Evolutionary conservation across 352 stramenopile species (phyloP).

Genomic region (Phytophthora pistaciae): DNA sequence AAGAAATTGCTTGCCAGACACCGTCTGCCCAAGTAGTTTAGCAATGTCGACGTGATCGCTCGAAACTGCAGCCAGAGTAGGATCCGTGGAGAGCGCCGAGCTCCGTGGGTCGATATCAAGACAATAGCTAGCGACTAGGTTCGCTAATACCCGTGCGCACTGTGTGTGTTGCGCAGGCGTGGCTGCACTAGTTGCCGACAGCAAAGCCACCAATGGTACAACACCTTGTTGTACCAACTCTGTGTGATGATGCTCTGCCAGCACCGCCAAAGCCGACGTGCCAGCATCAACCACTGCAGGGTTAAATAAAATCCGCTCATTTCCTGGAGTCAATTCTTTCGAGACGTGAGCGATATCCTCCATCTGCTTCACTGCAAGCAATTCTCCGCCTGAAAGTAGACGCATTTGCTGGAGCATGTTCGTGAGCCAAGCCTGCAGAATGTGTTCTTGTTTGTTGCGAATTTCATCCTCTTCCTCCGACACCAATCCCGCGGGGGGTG

Average conservation of each 20-base stretch:
- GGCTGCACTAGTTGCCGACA: slow-evolving; percentile 45
- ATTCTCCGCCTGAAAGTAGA: slow-evolving; percentile 61
- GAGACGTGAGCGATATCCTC: slow-evolving; percentile 79
- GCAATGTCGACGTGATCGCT: slow-evolving; percentile 69
- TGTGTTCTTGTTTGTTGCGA: slow-evolving; percentile 57
- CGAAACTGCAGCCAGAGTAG: slow-evolving; percentile 5
- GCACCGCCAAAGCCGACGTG: slow-evolving; percentile 68
- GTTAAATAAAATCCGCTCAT: slow-evolving; percentile 78
- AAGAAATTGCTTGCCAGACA: slow-evolving; percentile 54
- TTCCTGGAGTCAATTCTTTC: slow-evolving; percentile 79
- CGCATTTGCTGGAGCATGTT: slow-evolving; percentile 81
- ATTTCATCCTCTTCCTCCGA: slow-evolving; percentile 24
- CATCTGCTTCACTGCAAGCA: slow-evolving; percentile 82
- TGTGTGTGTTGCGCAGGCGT: slow-evolving; percentile 49
- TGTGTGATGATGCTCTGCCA: slow-evolving; percentile 71
- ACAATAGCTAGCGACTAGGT: slow-evolving; percentile 69
- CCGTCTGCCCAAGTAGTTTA: slow-evolving; percentile 52
- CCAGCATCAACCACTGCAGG: slow-evolving; percentile 76
- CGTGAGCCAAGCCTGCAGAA: slow-evolving; percentile 83
- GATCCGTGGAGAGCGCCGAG: slow-evolving; percentile 33
- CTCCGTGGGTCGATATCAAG: slow-evolving; percentile 45
- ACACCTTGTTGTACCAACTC: slow-evolving; percentile 74
- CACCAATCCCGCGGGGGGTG: background rate
- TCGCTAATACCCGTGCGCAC: slow-evolving; percentile 82
- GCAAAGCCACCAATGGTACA: slow-evolving; percentile 66